Base-by-base conservation (phyloP, 2,329 filamentous ascomycete species). In the Endocalyx cinctus region DNA sequence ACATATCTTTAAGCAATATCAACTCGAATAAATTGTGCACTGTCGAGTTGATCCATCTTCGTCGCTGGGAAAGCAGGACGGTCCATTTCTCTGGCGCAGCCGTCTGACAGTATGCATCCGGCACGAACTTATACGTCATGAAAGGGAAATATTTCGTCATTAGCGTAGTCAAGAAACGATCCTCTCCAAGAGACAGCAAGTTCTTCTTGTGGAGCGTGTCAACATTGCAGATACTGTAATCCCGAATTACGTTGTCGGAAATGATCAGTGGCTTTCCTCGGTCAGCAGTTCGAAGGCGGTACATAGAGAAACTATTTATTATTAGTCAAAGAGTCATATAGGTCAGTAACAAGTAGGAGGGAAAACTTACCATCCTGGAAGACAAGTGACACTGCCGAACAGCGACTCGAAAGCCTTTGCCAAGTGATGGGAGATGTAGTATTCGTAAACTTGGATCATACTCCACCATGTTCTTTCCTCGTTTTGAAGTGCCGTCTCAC, bases 381-480 rank as follows among this genome's bases (percentile, higher is more conserved):
- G 81, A 82, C 92, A 98, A 39, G 92, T 98, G 41, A 98, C 92
- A 60, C 87, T 94, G 56, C 89, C 92, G 55, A 98, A 98, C 40
- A 98, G 77, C 40, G 88, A 96, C 60, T 98, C 92, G 57, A 98
- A 98, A 42, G 92, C 87, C 69, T 98, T 98, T 34, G 92, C 74
- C 59, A 98, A 68, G 63, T 98, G 85, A 72, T 98, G 92, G 18
- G 92, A 97, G 56, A 98, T 98, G 62, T 89, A 98, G 70, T 98
- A 98, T 62, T 98, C 92, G 66, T 98, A 98, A 45, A 98, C 92
- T 61, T 98, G 92, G 54, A 98, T 98, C 92, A 98, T 98, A 10
- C 92, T 98, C 87, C 87, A 95, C 88, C 89, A 97, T 52, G 82
- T 89, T 47, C 82, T 77, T 51, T 96, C 87, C 59, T 96, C 90